phyloP scores from a whole-genome alignment of 1,139 yeast species.

The Yarrowia galli region DNA sequence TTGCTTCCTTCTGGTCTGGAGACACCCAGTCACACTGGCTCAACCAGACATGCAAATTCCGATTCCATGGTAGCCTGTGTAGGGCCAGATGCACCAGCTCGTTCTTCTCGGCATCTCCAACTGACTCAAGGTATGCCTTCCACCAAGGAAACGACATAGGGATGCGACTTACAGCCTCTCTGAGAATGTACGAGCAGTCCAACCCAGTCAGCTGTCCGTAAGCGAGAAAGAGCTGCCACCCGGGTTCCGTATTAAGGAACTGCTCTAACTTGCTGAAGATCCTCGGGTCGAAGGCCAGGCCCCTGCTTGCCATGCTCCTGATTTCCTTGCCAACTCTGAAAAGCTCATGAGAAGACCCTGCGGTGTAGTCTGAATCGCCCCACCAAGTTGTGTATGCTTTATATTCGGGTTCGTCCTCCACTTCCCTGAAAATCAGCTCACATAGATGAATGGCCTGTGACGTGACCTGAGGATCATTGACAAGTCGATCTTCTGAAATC shows the following conservation, averaged over 20 bases:
- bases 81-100: constrained; percentile 1
- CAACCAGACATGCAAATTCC: constrained; percentile 24
- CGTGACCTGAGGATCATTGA: constrained; percentile 10
- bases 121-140: constrained; percentile 11
- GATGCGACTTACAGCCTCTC: constrained; percentile 17
- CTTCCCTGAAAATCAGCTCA: constrained; percentile 25
- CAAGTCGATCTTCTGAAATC: neutral
- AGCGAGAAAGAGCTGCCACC: constrained; percentile 20
- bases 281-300: constrained; percentile 16
- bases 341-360: neutral
- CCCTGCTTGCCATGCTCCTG: constrained; percentile 2
- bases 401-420: constrained; percentile 2
- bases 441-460: constrained; percentile 14
- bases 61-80: constrained; percentile 12
- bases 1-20: neutral
- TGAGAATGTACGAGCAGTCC: constrained; percentile 16
- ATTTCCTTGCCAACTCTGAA: neutral
- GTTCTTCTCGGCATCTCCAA: neutral
- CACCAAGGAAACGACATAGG: constrained; percentile 16
- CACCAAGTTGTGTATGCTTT: constrained; percentile 19
- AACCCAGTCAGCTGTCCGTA: constrained; percentile 17
- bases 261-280: constrained; percentile 12
- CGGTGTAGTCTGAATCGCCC: constrained; percentile 19
- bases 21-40: constrained; percentile 21
- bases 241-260: constrained; percentile 17